These are phyloP conservation scores for Psilocybe mexicana DNA, from an alignment of 1,284 basidiomycete species.

Conservation along the genomic window DNA sequence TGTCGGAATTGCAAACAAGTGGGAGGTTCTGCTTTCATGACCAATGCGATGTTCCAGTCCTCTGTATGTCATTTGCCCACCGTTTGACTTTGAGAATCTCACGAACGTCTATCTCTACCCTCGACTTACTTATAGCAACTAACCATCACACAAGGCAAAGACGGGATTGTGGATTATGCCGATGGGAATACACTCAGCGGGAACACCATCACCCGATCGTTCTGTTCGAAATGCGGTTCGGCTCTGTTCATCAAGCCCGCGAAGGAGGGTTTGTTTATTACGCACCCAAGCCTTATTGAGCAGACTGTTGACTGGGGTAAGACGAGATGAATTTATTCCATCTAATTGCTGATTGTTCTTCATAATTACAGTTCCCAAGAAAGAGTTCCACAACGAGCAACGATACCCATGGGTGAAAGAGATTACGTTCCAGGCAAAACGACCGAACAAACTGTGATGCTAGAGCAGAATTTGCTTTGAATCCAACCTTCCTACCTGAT, in stretches of 20 bases:
- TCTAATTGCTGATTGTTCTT: not conserved
- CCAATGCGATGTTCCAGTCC: conserved; percentile 33
- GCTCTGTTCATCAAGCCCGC: conserved; percentile 30
- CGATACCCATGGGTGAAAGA: conserved; percentile 23
- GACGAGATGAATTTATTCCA: conserved; percentile 1
- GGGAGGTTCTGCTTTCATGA: conserved; percentile 35
- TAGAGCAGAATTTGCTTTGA: not conserved
- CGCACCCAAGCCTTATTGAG: conserved; percentile 27
- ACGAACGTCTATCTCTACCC: not conserved
- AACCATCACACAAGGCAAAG: conserved; percentile 26
- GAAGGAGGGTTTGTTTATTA: conserved; percentile 26
- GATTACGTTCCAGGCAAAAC: conserved; percentile 18
- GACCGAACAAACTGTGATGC: conserved; percentile 6
- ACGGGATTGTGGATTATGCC: conserved; percentile 28
- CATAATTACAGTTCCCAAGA: conserved; percentile 21
- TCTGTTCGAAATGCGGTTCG: conserved; percentile 37
- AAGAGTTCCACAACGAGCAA: conserved; percentile 18
- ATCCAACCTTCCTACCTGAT: too few relatives aligned
- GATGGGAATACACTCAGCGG: conserved; percentile 34
- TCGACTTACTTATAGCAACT: not conserved
- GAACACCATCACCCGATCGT: conserved; percentile 31
- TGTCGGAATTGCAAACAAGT: conserved; percentile 36
- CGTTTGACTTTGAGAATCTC: not conserved
- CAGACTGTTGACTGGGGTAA: conserved; percentile 28
- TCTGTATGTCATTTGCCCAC: conserved; percentile 18